phyloP scores from a whole-genome alignment of 2,329 filamentous ascomycete species.

The Phialophora expanda region DNA sequence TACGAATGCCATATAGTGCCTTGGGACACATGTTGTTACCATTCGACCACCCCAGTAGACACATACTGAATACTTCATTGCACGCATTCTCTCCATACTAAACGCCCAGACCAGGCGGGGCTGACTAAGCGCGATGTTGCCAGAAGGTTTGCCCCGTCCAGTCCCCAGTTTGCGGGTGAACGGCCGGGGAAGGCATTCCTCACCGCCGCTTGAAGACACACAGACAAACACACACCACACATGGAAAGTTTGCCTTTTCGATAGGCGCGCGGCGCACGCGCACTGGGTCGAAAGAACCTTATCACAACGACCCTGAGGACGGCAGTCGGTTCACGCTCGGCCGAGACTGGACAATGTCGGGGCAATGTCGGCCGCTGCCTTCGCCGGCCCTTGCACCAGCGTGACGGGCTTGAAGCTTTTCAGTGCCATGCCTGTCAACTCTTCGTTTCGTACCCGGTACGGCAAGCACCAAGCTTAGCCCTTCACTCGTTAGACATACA shows the following conservation, averaged over 20 bases:
- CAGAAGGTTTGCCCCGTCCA: not conserved
- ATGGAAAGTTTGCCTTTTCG: not conserved
- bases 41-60: not conserved
- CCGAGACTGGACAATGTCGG: not conserved
- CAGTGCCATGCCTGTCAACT: too few species aligned
- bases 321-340: not conserved
- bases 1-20: not conserved
- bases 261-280: not conserved
- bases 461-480: too few species aligned
- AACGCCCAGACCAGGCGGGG: not conserved
- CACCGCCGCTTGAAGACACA: not conserved
- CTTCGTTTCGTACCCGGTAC: too few species aligned
- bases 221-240: not conserved
- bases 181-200: not conserved
- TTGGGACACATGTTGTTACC: not conserved
- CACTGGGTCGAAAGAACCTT: not conserved
- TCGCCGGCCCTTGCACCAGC: too few species aligned
- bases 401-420: too few species aligned
- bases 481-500: too few species aligned
- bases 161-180: not conserved
- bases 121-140: not conserved
- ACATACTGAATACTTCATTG: not conserved
- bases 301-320: not conserved
- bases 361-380: not conserved
- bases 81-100: not conserved